Evolutionary conservation across 2,329 filamentous ascomycete species (phyloP).

Genomic region (Trichoderma endophyticum): DNA sequence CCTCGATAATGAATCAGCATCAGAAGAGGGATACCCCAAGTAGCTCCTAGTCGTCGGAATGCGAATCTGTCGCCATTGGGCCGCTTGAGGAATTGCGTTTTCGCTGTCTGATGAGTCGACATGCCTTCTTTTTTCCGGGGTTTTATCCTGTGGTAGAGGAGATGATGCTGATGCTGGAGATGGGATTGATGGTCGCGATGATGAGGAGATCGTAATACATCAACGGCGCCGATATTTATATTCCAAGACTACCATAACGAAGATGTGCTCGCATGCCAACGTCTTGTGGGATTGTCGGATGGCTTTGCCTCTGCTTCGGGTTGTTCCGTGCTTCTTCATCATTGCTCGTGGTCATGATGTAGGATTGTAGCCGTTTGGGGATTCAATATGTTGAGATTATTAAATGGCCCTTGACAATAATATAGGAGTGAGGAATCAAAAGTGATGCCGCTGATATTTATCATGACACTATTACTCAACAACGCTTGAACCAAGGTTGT

Average conservation of each 20-base stretch:
- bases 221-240: neutral
- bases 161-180: neutral
- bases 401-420: neutral
- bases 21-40: neutral
- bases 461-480: neutral
- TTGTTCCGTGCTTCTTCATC: neutral
- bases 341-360: neutral
- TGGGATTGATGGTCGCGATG: neutral
- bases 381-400: neutral
- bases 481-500: neutral
- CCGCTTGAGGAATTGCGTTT: neutral
- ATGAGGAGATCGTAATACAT: neutral
- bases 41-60: neutral
- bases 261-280: neutral
- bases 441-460: neutral
- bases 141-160: neutral
- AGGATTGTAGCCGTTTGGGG: neutral
- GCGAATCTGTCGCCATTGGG: neutral
- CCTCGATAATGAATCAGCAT: neutral
- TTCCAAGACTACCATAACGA: neutral
- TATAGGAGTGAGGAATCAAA: neutral
- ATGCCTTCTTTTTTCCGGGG: neutral
- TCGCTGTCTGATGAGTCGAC: neutral
- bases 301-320: neutral
- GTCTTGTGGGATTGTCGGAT: neutral